Percentiles rank a stretch among this genome's conserved stretches.
These are phyloP conservation scores for Pyrus bretschneideri DNA, from an alignment of 306 rosid species.

Conservation along the genomic window DNA sequence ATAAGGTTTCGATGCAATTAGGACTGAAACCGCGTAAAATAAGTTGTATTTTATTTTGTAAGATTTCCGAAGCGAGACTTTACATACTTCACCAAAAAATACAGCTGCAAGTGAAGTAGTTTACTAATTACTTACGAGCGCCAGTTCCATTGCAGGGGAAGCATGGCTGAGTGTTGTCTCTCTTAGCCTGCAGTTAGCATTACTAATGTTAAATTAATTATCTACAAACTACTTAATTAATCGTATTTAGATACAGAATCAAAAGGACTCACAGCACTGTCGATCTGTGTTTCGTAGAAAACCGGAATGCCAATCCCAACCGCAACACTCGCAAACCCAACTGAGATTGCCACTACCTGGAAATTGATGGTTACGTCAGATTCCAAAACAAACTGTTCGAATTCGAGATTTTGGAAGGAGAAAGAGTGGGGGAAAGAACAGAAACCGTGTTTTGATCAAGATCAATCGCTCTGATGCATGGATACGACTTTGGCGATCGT, in stretches of 20 bases:
- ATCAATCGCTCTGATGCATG: slow-evolving; percentile 72
- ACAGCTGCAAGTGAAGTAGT: neutral
- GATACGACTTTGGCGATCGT: slow-evolving; percentile 52
- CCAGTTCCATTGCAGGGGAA: slow-evolving; percentile 96
- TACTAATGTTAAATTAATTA: neutral
- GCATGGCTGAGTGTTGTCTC: slow-evolving; percentile 91
- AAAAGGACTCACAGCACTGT: slow-evolving; percentile 56
- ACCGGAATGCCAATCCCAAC: slow-evolving; percentile 82
- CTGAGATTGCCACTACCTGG: slow-evolving; percentile 84
- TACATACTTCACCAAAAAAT: neutral
- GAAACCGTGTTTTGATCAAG: slow-evolving; percentile 93
- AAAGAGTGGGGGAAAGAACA: neutral
- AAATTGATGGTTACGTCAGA: neutral
- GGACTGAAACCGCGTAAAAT: no score
- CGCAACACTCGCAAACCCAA: slow-evolving; percentile 72
- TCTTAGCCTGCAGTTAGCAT: slow-evolving; percentile 54
- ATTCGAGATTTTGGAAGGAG: neutral
- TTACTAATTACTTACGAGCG: slow-evolving; percentile 54
- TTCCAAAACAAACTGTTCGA: neutral
- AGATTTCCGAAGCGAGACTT: no score
- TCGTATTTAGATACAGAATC: neutral
- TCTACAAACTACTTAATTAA: neutral
- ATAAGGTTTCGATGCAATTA: no score
- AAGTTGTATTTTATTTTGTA: no score
- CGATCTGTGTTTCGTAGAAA: slow-evolving; percentile 84